These are phyloP conservation scores for Bruguiera hainesii DNA, from an alignment of 441 rosid genomes.

Conservation along the genomic window DNA sequence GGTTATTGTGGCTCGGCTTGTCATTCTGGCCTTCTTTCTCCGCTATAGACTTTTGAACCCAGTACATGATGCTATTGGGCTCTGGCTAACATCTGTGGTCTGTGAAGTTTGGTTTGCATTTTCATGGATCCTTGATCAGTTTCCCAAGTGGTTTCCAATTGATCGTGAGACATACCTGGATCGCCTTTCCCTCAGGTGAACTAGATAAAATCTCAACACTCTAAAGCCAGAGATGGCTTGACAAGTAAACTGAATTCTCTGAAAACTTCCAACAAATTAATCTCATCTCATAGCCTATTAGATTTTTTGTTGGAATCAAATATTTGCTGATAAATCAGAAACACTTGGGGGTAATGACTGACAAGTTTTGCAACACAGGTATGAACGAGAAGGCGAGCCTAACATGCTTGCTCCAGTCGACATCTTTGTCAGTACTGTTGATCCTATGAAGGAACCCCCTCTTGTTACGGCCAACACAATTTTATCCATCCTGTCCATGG, in stretches of 20 bases:
- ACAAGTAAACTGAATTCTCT: too few species aligned
- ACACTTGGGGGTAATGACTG: too few species aligned
- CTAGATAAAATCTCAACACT: conserved; percentile 45
- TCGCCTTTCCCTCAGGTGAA: conserved; percentile 79
- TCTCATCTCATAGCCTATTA: too few species aligned
- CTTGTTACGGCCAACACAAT: conserved; percentile 85
- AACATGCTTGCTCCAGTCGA: conserved; percentile 76
- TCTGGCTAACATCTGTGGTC: conserved; percentile 87
- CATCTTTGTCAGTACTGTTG: conserved; percentile 92
- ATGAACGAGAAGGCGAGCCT: conserved; percentile 86
- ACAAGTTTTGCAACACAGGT: conserved; percentile 33
- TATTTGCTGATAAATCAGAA: too few species aligned
- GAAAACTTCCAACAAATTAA: too few species aligned
- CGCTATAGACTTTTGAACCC: conserved; percentile 82
- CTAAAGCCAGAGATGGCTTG: too few species aligned
- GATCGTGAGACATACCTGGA: conserved; percentile 90
- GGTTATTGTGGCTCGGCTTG: conserved; percentile 83
- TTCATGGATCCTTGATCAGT: conserved; percentile 97
- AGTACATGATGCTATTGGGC: conserved; percentile 77
- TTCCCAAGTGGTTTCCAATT: conserved; percentile 92
- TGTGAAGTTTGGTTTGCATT: conserved; percentile 96
- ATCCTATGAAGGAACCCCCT: conserved; percentile 98
- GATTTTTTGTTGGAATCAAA: too few species aligned
- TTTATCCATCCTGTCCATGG: conserved; percentile 86
- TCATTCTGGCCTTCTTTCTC: conserved; percentile 63